Evolutionary conservation across 2,329 filamentous ascomycete species (phyloP).

Genomic region (Fusarium buxicola): DNA sequence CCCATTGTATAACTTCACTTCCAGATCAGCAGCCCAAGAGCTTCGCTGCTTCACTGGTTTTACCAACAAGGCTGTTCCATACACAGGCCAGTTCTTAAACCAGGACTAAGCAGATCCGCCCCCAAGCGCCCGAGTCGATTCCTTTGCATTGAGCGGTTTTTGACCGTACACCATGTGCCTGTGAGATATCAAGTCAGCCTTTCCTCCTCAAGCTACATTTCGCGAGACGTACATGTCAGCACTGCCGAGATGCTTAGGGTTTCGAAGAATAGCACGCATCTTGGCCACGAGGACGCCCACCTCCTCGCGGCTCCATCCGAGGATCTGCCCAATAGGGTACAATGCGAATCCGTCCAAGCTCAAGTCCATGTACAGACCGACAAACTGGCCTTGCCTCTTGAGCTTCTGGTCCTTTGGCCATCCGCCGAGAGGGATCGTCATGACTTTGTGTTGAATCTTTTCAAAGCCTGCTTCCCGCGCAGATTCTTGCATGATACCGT

Average conservation of each 20-base stretch:
- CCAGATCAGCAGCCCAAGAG: too few species aligned
- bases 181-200: not conserved
- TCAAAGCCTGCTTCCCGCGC: slow-evolving; percentile 22
- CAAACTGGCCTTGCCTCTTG: slow-evolving; percentile 22
- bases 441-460: slow-evolving; percentile 7
- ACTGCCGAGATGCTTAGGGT: slow-evolving; percentile 6
- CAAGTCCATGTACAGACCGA: slow-evolving; percentile 27
- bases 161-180: slow-evolving; percentile 22
- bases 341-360: slow-evolving; percentile 22
- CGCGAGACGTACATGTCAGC: slow-evolving; percentile 10
- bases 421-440: slow-evolving; percentile 15
- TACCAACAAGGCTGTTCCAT: too few species aligned
- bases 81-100: too few species aligned
- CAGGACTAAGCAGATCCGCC: not conserved
- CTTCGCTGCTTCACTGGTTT: too few species aligned
- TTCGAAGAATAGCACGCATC: slow-evolving; percentile 14
- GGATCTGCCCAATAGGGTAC: slow-evolving; percentile 20
- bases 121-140: not conserved
- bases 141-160: slow-evolving; percentile 4
- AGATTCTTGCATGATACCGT: slow-evolving; percentile 21
- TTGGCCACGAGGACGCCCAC: slow-evolving; percentile 15
- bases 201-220: accelerated
- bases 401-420: slow-evolving; percentile 32
- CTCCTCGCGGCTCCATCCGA: slow-evolving; percentile 18
- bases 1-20: too few species aligned